A percentile compares a stretch with the other conserved stretches of the same genome.
phyloP scores from a whole-genome alignment of 371 early-diverging fungal species.

The Mycotypha africana region DNA sequence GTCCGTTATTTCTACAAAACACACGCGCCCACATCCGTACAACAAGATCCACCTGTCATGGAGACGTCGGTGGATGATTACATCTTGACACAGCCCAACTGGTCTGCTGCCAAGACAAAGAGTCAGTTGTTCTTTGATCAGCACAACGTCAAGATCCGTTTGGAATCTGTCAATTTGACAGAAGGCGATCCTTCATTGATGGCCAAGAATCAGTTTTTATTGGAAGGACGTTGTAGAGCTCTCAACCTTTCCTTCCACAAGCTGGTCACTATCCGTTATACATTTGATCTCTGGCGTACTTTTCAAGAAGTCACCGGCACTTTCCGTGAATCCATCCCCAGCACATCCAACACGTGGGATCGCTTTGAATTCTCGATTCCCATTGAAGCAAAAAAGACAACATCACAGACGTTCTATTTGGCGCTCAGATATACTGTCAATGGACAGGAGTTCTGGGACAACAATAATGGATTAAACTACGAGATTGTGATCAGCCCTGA shows the following conservation, averaged over 20 bases:
- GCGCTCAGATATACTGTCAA: constrained; percentile 47
- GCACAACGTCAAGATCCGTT: constrained; percentile 18
- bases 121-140: constrained; percentile 2
- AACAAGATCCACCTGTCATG: constrained; percentile 26
- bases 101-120: constrained; percentile 9
- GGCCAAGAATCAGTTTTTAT: constrained; percentile 16
- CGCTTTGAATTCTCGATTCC: constrained; percentile 26
- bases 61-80: constrained; percentile 10
- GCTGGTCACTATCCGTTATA: constrained; percentile 61
- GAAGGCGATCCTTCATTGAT: constrained; percentile 24
- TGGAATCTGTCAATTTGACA: constrained; percentile 24
- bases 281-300: constrained; percentile 68
- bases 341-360: constrained; percentile 33
- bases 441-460: constrained; percentile 76
- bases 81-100: constrained; percentile 9
- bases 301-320: constrained; percentile 50
- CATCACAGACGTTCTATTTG: constrained; percentile 22
- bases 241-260: constrained; percentile 77
- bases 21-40: constrained; percentile 41
- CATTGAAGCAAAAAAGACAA: constrained; percentile 28
- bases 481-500: constrained; percentile 32
- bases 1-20: constrained; percentile 18
- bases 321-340: constrained; percentile 46
- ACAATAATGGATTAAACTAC: constrained; percentile 71
- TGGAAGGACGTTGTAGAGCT: constrained; percentile 62